These are phyloP conservation scores for Peltaster fructicola DNA, from an alignment of 2,329 filamentous ascomycete species.

Conservation along the genomic window DNA sequence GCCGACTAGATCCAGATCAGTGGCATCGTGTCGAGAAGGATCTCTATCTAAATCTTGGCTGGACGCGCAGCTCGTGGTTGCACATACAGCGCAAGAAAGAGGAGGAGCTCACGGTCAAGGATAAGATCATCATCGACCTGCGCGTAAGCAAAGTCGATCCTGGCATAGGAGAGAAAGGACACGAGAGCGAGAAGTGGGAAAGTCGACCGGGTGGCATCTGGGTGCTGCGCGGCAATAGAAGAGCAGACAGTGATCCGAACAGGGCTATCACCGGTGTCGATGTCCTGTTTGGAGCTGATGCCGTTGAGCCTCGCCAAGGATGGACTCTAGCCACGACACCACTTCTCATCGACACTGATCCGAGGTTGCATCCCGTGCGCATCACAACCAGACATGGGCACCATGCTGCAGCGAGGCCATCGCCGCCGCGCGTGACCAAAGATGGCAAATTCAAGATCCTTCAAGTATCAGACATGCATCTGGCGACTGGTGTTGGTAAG, in stretches of 20 bases:
- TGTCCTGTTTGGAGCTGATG: constrained; percentile 77
- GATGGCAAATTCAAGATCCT: constrained; percentile 95
- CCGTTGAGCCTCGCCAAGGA: constrained; percentile 69
- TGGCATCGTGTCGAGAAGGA: constrained; percentile 88
- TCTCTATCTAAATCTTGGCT: constrained; percentile 57
- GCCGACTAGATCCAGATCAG: constrained; percentile 50
- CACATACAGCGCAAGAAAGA: constrained; percentile 73
- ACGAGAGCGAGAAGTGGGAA: constrained; percentile 56
- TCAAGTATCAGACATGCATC: constrained; percentile 84
- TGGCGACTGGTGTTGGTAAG: constrained; percentile 71
- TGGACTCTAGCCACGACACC: constrained; percentile 67
- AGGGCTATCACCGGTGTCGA: constrained; percentile 65
- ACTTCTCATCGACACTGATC: constrained; percentile 48
- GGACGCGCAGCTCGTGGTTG: constrained; percentile 61
- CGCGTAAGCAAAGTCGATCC: constrained; percentile 59
- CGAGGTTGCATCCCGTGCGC: constrained; percentile 49
- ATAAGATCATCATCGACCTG: constrained; percentile 66
- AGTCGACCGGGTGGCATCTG: constrained; percentile 59
- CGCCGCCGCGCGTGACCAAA: constrained; percentile 56
- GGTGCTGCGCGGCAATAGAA: constrained; percentile 57
- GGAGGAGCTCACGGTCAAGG: constrained; percentile 56
- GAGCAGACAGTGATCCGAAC: constrained; percentile 56
- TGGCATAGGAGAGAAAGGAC: constrained; percentile 34
- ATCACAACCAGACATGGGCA: constrained; percentile 62
- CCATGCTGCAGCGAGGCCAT: constrained; percentile 39